Conservation (phyloP, 768 basidiomycete species). For the Candolleomyces aberdarensis region DNA sequence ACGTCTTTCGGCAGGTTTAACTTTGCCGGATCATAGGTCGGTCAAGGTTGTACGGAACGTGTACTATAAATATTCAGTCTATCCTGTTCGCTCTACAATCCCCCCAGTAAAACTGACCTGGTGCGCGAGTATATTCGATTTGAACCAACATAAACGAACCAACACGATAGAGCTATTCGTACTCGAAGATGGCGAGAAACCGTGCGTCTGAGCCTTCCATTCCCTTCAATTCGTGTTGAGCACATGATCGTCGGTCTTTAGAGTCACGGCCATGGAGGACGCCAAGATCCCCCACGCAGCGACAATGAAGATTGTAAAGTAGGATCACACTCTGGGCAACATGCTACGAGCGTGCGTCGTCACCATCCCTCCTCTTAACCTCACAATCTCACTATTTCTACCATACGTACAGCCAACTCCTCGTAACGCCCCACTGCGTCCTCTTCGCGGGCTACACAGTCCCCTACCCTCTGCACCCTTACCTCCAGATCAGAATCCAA, state of each 20-base stretch:
- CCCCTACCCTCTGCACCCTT: conserved; percentile 73
- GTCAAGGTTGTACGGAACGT: background rate
- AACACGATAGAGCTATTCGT: conserved; percentile 90
- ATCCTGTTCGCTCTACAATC: conserved; percentile 5
- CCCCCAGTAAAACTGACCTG: background rate
- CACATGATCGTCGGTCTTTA: conserved; percentile 26
- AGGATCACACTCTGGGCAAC: conserved; percentile 95
- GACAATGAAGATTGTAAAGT: conserved; percentile 90
- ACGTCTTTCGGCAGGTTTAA: background rate
- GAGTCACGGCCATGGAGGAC: conserved; percentile 89
- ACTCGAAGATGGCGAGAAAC: conserved; percentile 91
- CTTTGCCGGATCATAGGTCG: background rate
- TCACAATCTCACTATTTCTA: background rate
- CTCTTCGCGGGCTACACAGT: conserved; percentile 91
- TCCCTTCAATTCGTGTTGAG: conserved; percentile 11
- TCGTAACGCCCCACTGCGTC: conserved; percentile 80
- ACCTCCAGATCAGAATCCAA: conserved; percentile 94
- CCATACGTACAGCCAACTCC: conserved; percentile 67
- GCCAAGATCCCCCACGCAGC: conserved; percentile 98
- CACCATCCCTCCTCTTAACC: background rate
- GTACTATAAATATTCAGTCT: background rate
- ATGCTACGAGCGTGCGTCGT: conserved; percentile 79
- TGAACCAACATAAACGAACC: conserved; percentile 31
- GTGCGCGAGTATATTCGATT: conserved; percentile 67
- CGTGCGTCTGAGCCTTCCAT: conserved; percentile 55